Base-by-base conservation (phyloP, 345 rosid species). In the Cardamine chenopodiifolia region DNA sequence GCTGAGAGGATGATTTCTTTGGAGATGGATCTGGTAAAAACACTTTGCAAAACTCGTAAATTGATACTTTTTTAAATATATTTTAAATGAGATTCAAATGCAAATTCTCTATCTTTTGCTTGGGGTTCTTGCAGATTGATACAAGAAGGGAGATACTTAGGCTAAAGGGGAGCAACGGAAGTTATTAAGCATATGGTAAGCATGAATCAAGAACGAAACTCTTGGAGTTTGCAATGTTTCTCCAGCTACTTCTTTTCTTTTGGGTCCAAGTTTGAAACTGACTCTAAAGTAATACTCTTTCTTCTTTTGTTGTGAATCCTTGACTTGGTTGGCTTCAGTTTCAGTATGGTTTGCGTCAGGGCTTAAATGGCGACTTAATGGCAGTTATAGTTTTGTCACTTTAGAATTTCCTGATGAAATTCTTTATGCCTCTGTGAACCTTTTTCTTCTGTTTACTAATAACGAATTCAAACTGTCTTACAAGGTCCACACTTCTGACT, bases 11-110 rank as follows among this genome's bases (percentile, higher is more conserved):
- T 83, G 58, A 62, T 59, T 47, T 45, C 45, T 28, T 65, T 88
- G 78, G 84, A 88, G 82, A 72, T 77, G 62, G 85, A 88, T 39
- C 83, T 85, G 90, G 93, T 88, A 71, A 47, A 66, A 40, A 14
- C 48, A 69, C 68, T 59, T 53, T 5, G 12, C 28, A 15, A 20
- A 61, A 49, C 22, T 62, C 4, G 9, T 11, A 20, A 23, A 17
- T 6, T 37, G 57, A n/a, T 31, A 49, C 52, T 10, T 44, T 1
- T 14, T 3, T 34, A n/a, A n/a, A n/a, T n/a, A n/a, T n/a, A n/a
- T 25, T 39, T 5, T 15, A 20, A 22, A 13, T n/a, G 44, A 40
- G 67, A 19, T 34, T 63, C 53, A 28, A 26, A 31, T 31, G n/a
- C 35, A n/a, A 11, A 37, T 10, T 42, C 32, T 28, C 49, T 9